Base-by-base conservation (phyloP, 805 yeast species). In the Pichia thaimueangensis region DNA sequence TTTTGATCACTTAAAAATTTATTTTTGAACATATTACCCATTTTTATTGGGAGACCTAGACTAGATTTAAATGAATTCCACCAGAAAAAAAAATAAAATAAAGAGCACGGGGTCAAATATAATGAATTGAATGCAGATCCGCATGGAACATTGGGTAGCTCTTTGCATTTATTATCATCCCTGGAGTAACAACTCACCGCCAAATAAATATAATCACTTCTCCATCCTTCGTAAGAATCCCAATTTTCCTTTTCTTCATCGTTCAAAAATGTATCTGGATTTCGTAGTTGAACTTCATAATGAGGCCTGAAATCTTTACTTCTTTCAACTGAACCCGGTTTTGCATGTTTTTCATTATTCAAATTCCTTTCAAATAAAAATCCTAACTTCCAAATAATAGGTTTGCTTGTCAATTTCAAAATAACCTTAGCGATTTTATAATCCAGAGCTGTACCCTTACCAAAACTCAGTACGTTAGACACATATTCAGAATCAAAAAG, bases 11-110 rank as follows among this genome's bases (percentile, higher is more conserved):
- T 35, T 35, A 57, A 35, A 29, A 56, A 54, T 44, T 76, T 77
- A 8, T 78, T 66, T 24, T 71, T 60, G 65, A 86, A 91, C 20
- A 93, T 56, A 1, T 64, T 60, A 0, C 97, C 97, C 35, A 75
- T 70, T 39, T 94, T 73, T 13, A 87, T 74, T 0, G 97, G 96
- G 17, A 89, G 67, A 40, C 87, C 78, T 51, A 83, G 70, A 42
- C 82, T 80, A 21, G 91, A 82, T n/a, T 82, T 74, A 60, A 91
- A 91, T 50, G 85, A 72, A 27, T 64, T 63, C 95, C 96, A 89
- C 97, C 97, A 93, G 5, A 61, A 57, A 54, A 78, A 79, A 64
- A 93, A 88, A 46, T 79, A 83, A 7, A 64, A 57, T 50, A 91
- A 69, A 0, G 80, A 73, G 5, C 67, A 67, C 2, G 96, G 95